A percentile compares a stretch with the other conserved stretches of the same genome.
Conservation (phyloP, 345 rosid genomes). For the Euphorbia lathyris region DNA sequence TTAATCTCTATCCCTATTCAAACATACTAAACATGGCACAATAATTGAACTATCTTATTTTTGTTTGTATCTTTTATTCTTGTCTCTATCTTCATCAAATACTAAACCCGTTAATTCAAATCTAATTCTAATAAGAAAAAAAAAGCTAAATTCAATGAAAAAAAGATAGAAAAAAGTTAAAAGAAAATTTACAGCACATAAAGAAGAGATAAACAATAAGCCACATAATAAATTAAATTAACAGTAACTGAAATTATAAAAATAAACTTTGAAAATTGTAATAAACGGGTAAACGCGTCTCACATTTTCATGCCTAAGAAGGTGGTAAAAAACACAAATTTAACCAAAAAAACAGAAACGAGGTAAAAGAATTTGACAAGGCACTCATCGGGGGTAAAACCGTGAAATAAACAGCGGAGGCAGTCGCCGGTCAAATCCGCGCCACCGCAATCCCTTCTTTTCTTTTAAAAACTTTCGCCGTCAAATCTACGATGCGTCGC, state of each 20-base stretch:
- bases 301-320: conserved; percentile 5
- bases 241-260: not conserved
- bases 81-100: no score
- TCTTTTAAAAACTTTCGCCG: not conserved
- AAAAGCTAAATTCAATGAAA: no score
- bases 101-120: no score
- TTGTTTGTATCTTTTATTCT: no score
- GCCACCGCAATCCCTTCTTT: not conserved
- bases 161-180: no score
- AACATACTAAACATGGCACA: no score
- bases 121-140: no score
- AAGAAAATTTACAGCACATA: no score
- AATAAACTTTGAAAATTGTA: not conserved
- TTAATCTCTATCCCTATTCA: no score
- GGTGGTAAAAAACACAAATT: conserved; percentile 1
- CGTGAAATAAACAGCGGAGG: not conserved
- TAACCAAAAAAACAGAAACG: not conserved
- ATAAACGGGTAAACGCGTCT: not conserved
- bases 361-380: not conserved
- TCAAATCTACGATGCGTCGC: conserved; percentile 2
- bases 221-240: not conserved
- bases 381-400: not conserved
- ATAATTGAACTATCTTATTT: no score
- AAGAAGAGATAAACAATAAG: no score
- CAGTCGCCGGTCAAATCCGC: not conserved